Conservation (phyloP, 495 filamentous ascomycete genomes). For the Neurospora sp. region DNA sequence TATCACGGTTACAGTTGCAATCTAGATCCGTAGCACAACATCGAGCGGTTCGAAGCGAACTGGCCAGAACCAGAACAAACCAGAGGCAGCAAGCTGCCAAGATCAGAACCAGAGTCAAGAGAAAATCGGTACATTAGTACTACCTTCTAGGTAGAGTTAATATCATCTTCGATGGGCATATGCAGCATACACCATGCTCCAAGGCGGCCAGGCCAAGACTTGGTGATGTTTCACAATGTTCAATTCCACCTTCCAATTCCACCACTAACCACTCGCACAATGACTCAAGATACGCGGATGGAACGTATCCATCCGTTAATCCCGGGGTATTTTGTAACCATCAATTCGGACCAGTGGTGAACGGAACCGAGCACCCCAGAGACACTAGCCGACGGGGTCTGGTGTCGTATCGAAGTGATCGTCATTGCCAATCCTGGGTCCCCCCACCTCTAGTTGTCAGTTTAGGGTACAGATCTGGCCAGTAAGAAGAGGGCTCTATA, state of each 20-base stretch:
- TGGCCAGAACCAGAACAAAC: neutral
- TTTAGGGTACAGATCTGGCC: too few species aligned
- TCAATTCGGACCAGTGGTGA: neutral
- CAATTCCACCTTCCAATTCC: neutral
- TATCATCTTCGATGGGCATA: neutral
- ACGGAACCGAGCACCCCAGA: neutral
- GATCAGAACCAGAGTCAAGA: neutral
- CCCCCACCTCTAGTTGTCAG: neutral
- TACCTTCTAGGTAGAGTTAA: neutral
- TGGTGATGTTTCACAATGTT: neutral
- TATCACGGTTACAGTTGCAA: neutral
- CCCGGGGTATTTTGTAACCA: neutral
- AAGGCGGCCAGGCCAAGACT: neutral
- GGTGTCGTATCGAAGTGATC: neutral
- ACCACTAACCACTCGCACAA: neutral
- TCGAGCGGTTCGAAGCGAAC: neutral
- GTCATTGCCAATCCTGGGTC: neutral
- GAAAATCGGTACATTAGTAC: neutral
- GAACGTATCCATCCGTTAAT: neutral
- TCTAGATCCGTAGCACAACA: neutral
- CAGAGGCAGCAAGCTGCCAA: neutral
- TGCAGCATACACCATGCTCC: neutral
- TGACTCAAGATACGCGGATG: neutral
- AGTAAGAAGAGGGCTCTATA: too few species aligned
- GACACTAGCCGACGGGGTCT: neutral